phyloP scores from a whole-genome alignment of 2,329 filamentous ascomycete genomes.

The Sarocladiaceae sp. region DNA sequence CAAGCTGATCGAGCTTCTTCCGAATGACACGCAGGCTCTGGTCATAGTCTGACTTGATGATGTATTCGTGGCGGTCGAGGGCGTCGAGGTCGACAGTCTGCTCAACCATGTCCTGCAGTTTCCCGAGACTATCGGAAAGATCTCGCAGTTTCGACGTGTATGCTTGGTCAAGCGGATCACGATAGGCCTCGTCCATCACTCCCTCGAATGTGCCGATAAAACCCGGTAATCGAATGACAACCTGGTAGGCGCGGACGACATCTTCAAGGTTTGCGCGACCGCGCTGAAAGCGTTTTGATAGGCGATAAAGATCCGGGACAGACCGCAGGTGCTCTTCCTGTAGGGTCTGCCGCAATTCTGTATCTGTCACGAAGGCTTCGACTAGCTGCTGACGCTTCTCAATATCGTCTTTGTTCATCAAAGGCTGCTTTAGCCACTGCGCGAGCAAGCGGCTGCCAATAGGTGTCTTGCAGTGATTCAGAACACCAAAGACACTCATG shows the following conservation, averaged over 20 bases:
- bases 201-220: slow-evolving; percentile 85
- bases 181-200: slow-evolving; percentile 93
- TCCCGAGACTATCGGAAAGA: slow-evolving; percentile 71
- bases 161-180: slow-evolving; percentile 74
- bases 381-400: slow-evolving; percentile 89
- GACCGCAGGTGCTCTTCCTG: slow-evolving; percentile 92
- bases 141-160: slow-evolving; percentile 81
- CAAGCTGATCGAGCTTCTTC: slow-evolving; percentile 81
- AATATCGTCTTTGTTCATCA: slow-evolving; percentile 88
- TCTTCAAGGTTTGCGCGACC: slow-evolving; percentile 89
- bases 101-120: slow-evolving; percentile 95
- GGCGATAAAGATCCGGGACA: slow-evolving; percentile 87
- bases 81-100: slow-evolving; percentile 95
- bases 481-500: slow-evolving; percentile 89
- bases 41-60: slow-evolving; percentile 98
- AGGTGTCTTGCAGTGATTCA: slow-evolving; percentile 97
- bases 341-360: slow-evolving; percentile 88
- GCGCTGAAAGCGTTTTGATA: slow-evolving; percentile 92
- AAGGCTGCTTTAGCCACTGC: slow-evolving; percentile 95
- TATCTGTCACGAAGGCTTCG: slow-evolving; percentile 89
- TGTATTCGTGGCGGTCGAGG: slow-evolving; percentile 93
- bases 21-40: slow-evolving; percentile 81
- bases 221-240: slow-evolving; percentile 82
- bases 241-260: slow-evolving; percentile 91
- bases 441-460: slow-evolving; percentile 83